Percentiles rank a stretch among this genome's conserved stretches.
Conservation (phyloP, 345 rosid genomes). For the Eucalyptus cloeziana region DNA sequence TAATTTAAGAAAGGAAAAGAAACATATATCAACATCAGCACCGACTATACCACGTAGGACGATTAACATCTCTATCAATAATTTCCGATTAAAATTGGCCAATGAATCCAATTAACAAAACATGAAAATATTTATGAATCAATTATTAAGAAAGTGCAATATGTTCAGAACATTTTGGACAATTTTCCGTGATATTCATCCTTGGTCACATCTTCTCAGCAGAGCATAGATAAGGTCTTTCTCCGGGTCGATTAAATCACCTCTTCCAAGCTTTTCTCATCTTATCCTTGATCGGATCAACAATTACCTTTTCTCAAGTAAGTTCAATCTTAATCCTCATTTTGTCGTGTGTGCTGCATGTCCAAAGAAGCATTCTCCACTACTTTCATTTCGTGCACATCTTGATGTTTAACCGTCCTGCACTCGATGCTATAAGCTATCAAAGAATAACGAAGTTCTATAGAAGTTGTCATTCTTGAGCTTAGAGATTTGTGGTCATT, state of each 20-base stretch:
- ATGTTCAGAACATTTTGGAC: neutral
- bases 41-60: accelerated
- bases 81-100: neutral
- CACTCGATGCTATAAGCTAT: neutral
- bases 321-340: neutral
- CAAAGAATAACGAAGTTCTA: neutral
- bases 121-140: no score
- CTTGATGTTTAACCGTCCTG: neutral
- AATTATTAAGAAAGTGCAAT: neutral
- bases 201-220: neutral
- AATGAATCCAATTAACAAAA: no score
- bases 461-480: neutral
- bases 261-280: neutral
- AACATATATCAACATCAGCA: accelerated
- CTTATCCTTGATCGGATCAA: neutral
- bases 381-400: neutral
- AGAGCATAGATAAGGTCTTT: neutral
- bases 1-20: no score
- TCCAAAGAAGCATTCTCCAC: neutral
- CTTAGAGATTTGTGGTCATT: neutral
- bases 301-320: neutral
- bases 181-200: neutral
- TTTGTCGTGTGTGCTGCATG: neutral
- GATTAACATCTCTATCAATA: accelerated
- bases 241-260: neutral